A percentile compares a stretch with the other conserved stretches of the same genome.
Conservation (phyloP, 106 monocot genomes). For the Dioscorea alata region DNA sequence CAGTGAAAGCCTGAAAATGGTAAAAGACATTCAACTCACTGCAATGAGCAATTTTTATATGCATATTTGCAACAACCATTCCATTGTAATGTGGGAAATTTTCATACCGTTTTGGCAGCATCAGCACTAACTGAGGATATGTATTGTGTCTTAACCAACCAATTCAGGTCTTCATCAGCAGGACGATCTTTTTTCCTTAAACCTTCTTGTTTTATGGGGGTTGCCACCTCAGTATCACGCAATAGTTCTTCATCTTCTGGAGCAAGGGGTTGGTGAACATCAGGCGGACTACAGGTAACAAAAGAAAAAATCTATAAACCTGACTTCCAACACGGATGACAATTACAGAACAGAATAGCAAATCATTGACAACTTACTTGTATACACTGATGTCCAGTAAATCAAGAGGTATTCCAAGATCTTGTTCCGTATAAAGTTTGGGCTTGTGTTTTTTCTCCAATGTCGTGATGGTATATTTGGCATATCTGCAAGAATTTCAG, state of each 20-base stretch:
- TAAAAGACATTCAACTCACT: slow-evolving; percentile 12
- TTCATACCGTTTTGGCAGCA: slow-evolving; percentile 71
- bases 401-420: slow-evolving; percentile 98
- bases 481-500: slow-evolving; percentile 40
- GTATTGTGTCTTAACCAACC: slow-evolving; percentile 98
- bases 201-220: slow-evolving; percentile 85
- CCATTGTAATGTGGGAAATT: no score
- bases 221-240: slow-evolving; percentile 66
- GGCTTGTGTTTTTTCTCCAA: slow-evolving; percentile 88
- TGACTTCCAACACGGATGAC: no score
- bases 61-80: no score
- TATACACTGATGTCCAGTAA: slow-evolving; percentile 83
- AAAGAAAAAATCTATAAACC: neutral
- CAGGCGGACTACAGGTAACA: slow-evolving; percentile 40
- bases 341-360: no score
- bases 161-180: slow-evolving; percentile 82
- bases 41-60: neutral
- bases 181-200: slow-evolving; percentile 83
- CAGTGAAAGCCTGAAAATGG: slow-evolving; percentile 64
- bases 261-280: slow-evolving; percentile 41
- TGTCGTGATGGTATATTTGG: slow-evolving; percentile 72
- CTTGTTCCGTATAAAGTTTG: slow-evolving; percentile 66
- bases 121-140: slow-evolving; percentile 87
- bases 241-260: slow-evolving; percentile 86
- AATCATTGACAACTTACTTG: slow-evolving; percentile 44